Percentiles rank a stretch among this genome's conserved stretches.
Evolutionary conservation across 228 moss, liverwort and hornwort species (phyloP).

Genomic region (Sphagnum magellanicum): DNA sequence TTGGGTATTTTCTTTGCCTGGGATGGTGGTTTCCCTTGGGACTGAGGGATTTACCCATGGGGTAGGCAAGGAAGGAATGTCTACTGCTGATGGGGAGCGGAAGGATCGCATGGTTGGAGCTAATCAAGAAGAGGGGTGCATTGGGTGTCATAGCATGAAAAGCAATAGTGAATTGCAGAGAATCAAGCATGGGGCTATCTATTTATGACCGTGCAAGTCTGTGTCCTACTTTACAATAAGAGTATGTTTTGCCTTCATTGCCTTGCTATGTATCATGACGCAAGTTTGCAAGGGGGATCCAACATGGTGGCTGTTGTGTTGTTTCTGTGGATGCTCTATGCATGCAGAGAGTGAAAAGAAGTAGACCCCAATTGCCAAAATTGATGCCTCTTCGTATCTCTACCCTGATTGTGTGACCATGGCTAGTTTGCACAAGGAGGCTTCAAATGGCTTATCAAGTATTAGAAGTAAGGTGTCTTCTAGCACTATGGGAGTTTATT

Average conservation of each 20-base stretch:
- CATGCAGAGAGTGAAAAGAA: conserved; percentile 80
- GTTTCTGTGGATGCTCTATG: conserved; percentile 67
- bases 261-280: conserved; percentile 62
- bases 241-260: conserved; percentile 74
- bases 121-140: conserved; percentile 43
- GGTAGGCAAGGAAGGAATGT: no score
- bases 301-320: conserved; percentile 65
- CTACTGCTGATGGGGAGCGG: no score
- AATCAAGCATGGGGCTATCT: conserved; percentile 67
- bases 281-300: conserved; percentile 49
- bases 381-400: conserved; percentile 42
- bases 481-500: conserved; percentile 27
- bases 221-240: conserved; percentile 58
- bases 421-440: conserved; percentile 42
- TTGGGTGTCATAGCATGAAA: conserved; percentile 54
- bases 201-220: conserved; percentile 65
- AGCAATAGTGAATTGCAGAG: conserved; percentile 22
- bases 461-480: conserved; percentile 34
- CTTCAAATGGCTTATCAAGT: conserved; percentile 38
- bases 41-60: no score
- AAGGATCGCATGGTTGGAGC: no score
- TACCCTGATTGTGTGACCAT: conserved; percentile 70
- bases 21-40: background rate
- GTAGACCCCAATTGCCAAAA: conserved; percentile 18
- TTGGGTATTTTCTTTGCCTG: conserved; percentile 30